Percentiles rank a stretch among this genome's conserved stretches.
Evolutionary conservation across 1,284 basidiomycete species (phyloP).

Genomic region (Ceratobasidium theobromae): DNA sequence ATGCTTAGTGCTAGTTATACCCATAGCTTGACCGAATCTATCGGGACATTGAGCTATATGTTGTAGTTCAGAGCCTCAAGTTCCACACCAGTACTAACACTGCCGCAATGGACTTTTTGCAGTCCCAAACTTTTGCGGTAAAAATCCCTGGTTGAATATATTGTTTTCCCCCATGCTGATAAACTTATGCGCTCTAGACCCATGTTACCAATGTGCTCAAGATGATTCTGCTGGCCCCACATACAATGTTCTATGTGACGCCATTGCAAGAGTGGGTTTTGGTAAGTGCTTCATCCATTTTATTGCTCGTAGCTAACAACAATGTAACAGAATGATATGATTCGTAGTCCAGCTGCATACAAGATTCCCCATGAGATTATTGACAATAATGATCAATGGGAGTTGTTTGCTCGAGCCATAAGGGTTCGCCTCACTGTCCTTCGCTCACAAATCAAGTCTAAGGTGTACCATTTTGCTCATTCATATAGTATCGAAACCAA

Average conservation of each 20-base stretch:
- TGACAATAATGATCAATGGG: background rate
- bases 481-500: too few relatives aligned
- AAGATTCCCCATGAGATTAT: background rate
- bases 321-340: background rate
- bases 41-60: background rate
- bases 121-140: background rate
- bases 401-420: background rate
- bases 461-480: background rate
- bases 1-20: background rate
- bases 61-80: background rate
- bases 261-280: background rate
- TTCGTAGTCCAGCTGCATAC: background rate
- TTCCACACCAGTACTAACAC: background rate
- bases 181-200: too few relatives aligned
- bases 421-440: background rate
- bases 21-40: background rate
- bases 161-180: too few relatives aligned
- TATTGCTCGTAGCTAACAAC: background rate
- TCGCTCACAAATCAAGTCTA: background rate
- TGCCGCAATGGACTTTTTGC: background rate
- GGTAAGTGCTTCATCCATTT: slow-evolving; percentile 6
- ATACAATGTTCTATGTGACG: background rate
- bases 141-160: background rate
- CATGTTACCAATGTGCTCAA: slow-evolving; percentile 1
- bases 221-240: background rate